phyloP scores from a whole-genome alignment of 2,329 filamentous ascomycete species.

The Talaromyces sp. region DNA sequence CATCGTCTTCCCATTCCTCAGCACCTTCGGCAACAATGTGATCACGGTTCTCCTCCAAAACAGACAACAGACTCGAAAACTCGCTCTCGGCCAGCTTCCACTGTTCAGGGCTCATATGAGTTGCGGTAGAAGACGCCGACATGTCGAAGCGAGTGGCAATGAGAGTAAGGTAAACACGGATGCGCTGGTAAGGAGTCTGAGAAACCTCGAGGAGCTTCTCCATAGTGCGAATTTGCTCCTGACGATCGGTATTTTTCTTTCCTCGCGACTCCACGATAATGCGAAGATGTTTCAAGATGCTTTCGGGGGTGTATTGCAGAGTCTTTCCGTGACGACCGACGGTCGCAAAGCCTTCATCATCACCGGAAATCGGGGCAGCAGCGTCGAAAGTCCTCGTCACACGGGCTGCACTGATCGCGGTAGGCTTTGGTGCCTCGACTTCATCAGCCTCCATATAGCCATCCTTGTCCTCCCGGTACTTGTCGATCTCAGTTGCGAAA shows the following conservation, averaged over 20 bases:
- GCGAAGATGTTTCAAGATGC: constrained; percentile 94
- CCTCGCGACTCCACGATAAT: constrained; percentile 91
- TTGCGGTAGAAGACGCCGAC: constrained; percentile 63
- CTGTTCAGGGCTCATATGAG: constrained; percentile 88
- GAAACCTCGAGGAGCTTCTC: constrained; percentile 91
- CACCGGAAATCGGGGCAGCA: constrained; percentile 45
- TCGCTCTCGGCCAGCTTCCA: constrained; percentile 95
- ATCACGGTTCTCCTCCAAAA: constrained; percentile 72
- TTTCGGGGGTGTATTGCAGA: constrained; percentile 89
- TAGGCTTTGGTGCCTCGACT: constrained; percentile 49
- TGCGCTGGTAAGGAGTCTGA: constrained; percentile 83
- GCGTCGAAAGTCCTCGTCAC: constrained; percentile 40
- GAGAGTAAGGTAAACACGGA: constrained; percentile 83
- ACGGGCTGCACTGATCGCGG: constrained; percentile 47
- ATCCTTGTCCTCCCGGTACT: constrained; percentile 79
- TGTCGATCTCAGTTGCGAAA: constrained; percentile 78
- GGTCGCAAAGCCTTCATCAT: constrained; percentile 81
- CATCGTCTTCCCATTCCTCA: constrained; percentile 98
- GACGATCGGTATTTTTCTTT: constrained; percentile 96
- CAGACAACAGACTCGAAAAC: constrained; percentile 67
- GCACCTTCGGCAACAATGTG: constrained; percentile 85
- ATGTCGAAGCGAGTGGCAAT: constrained; percentile 94
- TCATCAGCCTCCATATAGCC: constrained; percentile 81
- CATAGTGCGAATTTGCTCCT: constrained; percentile 95
- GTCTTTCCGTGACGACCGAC: constrained; percentile 86